phyloP scores from a whole-genome alignment of 2,329 filamentous ascomycete species.

The Botrytis pseudocinerea region DNA sequence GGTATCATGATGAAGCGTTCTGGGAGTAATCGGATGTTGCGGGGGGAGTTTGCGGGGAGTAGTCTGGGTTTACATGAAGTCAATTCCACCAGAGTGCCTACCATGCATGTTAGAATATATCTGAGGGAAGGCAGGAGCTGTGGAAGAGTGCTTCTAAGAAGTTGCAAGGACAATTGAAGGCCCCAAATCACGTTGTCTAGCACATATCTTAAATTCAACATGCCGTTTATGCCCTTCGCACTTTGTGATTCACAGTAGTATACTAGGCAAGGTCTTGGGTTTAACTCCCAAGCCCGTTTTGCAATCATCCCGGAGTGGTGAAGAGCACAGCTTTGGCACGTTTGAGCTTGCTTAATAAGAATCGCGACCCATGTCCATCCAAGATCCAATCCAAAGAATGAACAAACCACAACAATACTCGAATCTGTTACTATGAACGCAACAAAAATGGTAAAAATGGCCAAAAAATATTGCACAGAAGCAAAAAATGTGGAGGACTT shows the following conservation, averaged over 20 bases:
- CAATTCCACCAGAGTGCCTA: conserved; percentile 54
- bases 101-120: neutral
- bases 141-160: too few relatives aligned
- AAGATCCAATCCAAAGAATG: neutral
- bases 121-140: too few relatives aligned
- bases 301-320: neutral
- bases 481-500: conserved; percentile 39
- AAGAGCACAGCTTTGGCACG: neutral
- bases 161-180: too few relatives aligned
- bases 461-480: neutral
- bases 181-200: too few relatives aligned
- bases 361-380: neutral
- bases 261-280: conserved; percentile 45
- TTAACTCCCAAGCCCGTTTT: conserved; percentile 42
- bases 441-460: neutral
- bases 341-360: neutral
- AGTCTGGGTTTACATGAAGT: conserved; percentile 49
- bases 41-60: too few relatives aligned
- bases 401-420: neutral
- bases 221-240: conserved; percentile 41
- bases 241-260: conserved; percentile 1
- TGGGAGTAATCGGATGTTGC: too few relatives aligned
- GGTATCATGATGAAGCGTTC: too few relatives aligned
- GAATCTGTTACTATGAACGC: neutral
- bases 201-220: too few relatives aligned